Evolutionary conservation across 305 asterid genomes (phyloP), one percentile per base, ranked within the genome.

Genomic region (Fraxinus baroniana): DNA sequence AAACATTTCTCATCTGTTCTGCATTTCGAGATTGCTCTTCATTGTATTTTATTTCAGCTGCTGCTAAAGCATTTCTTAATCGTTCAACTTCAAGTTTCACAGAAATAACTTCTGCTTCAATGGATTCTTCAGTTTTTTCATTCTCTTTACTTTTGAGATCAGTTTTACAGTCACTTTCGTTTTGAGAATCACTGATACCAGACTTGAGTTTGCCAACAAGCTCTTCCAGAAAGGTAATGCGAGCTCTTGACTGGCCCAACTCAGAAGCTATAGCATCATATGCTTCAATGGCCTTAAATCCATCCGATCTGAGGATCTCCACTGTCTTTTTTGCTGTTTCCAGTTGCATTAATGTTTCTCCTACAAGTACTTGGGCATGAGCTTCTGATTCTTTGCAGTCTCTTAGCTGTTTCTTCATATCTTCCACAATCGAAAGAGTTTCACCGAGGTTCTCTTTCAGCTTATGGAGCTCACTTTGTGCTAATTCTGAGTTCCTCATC

Each of bases 211-310:
- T 89, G 62, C 85, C 81, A 4, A 91, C 92, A 24, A 86, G 87
- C 57, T 77, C 90, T 86, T 95, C 97, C 10, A 92, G 84, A 76
- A 76, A 70, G 24, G 81, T 82, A 7, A 87, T 92, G 6, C 83
- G 94, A 39, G 88, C 92, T 89, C 85, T 91, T 5, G 97, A 94
- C 77, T 89, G 84, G 78, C 85, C 92, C 87, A 95, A 91, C 87
- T 93, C 97, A 0, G 66, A 80, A 82, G 90, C 84, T 13, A 91
- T 41, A 7, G 91, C 83, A 44, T 89, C 89, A 52, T 86, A 85
- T 13, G 86, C 89, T 82, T 90, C 92, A 20, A 78, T 87, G 28
- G 84, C 83, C 74, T 91, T 92, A 32, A 80, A 73, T 57, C 97
- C 93, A 20, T 86, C 92, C 3, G 86, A 85, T 57, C 90, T 84